Conservation (phyloP, 306 rosid species). For the Potentilla sterilis region DNA sequence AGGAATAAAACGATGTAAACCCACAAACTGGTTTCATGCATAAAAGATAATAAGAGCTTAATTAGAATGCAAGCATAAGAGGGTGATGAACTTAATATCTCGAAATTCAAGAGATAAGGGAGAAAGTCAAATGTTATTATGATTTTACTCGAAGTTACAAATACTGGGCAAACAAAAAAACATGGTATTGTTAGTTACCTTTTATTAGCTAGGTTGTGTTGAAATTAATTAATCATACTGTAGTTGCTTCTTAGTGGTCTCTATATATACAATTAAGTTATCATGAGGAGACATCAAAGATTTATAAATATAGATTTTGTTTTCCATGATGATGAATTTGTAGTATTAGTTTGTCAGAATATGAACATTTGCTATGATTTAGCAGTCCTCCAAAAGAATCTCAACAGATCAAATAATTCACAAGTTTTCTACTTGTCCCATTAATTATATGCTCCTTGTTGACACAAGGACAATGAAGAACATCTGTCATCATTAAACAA, state of each 20-base stretch:
- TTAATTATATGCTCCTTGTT: neutral
- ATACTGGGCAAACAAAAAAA: too few species aligned
- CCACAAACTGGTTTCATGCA: neutral
- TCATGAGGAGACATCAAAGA: neutral
- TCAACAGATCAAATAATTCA: neutral
- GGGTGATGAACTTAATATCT: constrained; percentile 9
- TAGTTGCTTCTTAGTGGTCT: constrained; percentile 10
- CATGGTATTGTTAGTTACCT: neutral
- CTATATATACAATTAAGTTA: neutral
- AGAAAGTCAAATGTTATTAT: constrained; percentile 24
- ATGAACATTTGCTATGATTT: neutral
- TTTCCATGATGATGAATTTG: neutral
- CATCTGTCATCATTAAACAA: neutral
- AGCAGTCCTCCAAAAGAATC: constrained; percentile 9
- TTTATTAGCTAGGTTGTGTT: neutral
- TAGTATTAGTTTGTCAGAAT: neutral
- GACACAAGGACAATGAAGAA: constrained; percentile 4
- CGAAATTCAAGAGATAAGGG: constrained; percentile 10
- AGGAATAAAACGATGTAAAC: neutral
- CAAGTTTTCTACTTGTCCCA: constrained; percentile 1
- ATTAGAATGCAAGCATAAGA: constrained; percentile 15
- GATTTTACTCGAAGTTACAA: constrained; percentile 12
- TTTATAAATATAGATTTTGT: neutral
- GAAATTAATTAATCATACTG: neutral
- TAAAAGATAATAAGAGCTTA: constrained; percentile 10